phyloP scores from a whole-genome alignment of 2,329 filamentous ascomycete genomes.

The Paraphoma chrysanthemicola region DNA sequence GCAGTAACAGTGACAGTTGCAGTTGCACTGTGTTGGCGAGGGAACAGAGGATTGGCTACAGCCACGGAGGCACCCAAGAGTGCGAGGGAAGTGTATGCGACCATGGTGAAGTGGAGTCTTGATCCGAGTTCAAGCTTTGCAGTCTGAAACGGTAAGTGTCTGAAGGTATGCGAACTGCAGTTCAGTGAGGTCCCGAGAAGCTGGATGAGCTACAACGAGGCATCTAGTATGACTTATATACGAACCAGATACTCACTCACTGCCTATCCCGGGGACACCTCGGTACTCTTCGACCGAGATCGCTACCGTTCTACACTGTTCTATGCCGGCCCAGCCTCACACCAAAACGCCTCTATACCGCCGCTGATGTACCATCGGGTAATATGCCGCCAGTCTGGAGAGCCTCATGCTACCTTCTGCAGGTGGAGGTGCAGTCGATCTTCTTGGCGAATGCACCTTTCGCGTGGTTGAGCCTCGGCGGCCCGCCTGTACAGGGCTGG shows the following conservation, averaged over 20 bases:
- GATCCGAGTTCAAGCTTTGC: conserved; percentile 5
- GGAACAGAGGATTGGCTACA: conserved; percentile 34
- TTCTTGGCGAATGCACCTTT: conserved; percentile 24
- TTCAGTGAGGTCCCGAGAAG: conserved; percentile 24
- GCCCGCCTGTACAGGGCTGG: conserved; percentile 10
- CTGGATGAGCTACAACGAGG: conserved; percentile 27
- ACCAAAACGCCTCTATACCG: conserved; percentile 18
- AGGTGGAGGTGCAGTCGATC: conserved; percentile 9
- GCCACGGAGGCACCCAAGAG: conserved; percentile 35
- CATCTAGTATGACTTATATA: conserved; percentile 28
- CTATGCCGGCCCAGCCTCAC: conserved; percentile 15
- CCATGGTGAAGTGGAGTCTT: conserved; percentile 24
- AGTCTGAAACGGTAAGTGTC: conserved; percentile 4
- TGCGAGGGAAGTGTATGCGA: conserved; percentile 26
- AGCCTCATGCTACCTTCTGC: conserved; percentile 14
- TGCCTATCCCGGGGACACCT: background rate
- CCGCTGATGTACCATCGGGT: conserved; percentile 6
- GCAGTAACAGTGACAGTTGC: conserved; percentile 32
- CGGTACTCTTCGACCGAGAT: conserved; percentile 27
- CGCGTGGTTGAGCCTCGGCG: conserved; percentile 22
- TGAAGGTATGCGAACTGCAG: conserved; percentile 21
- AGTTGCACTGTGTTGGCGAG: conserved; percentile 19
- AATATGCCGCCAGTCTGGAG: conserved; percentile 8
- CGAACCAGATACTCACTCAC: background rate
- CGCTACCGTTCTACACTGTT: conserved; percentile 1